Conservation (phyloP, 306 rosid species). For the Vigna reflexopilosa region DNA sequence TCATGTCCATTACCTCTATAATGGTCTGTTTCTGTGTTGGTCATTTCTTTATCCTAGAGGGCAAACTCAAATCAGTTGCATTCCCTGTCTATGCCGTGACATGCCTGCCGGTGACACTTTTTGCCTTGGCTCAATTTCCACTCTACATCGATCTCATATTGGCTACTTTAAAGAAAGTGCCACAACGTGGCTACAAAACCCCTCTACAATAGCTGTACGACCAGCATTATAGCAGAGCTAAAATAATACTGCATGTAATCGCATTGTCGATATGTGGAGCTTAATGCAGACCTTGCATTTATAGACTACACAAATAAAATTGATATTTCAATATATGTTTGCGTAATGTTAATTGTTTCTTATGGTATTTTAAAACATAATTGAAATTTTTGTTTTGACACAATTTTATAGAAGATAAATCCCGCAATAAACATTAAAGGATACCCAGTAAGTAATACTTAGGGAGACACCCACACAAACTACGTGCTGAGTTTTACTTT, state of each 20-base stretch:
- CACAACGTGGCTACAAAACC: conserved; percentile 51
- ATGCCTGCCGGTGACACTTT: conserved; percentile 53
- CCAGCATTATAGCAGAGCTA: not conserved
- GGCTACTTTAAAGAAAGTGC: conserved; percentile 53
- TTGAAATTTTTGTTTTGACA: not conserved
- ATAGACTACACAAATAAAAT: not conserved
- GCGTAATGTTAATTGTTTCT: not conserved
- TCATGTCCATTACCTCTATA: conserved; percentile 52
- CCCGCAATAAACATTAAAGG: not conserved
- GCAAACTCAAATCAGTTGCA: conserved; percentile 39
- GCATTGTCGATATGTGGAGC: not conserved
- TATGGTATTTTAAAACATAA: conserved; percentile 13
- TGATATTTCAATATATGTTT: not conserved
- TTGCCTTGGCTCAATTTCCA: conserved; percentile 55
- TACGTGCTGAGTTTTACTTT: conserved; percentile 40
- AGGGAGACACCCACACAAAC: conserved; percentile 24
- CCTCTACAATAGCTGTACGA: not conserved
- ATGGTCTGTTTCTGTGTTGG: conserved; percentile 54
- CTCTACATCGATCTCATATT: conserved; percentile 52
- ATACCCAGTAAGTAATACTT: conserved; percentile 16
- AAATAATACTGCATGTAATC: conserved; percentile 10
- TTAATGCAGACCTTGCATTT: conserved; percentile 26
- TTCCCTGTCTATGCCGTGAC: conserved; percentile 55
- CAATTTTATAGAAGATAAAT: conserved; percentile 19
- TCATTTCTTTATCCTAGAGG: conserved; percentile 48